Conservation (phyloP, 495 filamentous ascomycete species). For the Penicillium mononematosum region DNA sequence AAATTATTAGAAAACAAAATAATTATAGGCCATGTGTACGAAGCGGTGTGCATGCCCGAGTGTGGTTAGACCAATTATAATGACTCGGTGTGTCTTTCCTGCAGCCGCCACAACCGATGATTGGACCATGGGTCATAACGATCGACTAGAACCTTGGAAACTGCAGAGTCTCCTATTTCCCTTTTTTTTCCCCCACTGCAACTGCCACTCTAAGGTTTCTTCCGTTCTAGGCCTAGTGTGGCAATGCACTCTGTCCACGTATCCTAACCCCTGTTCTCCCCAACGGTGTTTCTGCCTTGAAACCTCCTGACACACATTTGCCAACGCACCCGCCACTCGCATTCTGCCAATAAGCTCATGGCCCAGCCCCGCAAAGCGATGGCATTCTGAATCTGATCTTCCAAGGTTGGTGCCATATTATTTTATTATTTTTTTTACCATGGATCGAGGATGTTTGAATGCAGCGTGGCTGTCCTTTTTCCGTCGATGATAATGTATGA, state of each 20-base stretch:
- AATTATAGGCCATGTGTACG: constrained; percentile 10
- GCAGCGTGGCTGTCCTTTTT: not conserved
- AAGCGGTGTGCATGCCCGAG: constrained; percentile 11
- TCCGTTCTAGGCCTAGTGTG: constrained; percentile 7
- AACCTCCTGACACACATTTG: constrained; percentile 16
- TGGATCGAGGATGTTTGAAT: not conserved
- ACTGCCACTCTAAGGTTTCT: not conserved
- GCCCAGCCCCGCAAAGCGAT: constrained; percentile 9
- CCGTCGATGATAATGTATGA: not conserved
- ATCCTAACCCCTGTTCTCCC: constrained; percentile 4
- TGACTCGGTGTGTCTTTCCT: not conserved
- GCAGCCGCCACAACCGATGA: constrained; percentile 12
- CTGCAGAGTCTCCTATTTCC: constrained; percentile 6
- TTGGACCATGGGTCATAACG: constrained; percentile 7
- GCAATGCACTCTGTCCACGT: constrained; percentile 13
- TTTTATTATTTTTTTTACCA: not conserved
- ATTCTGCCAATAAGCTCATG: not conserved
- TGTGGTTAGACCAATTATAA: constrained; percentile 4
- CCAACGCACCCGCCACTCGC: constrained; percentile 5
- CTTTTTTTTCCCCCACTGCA: no score
- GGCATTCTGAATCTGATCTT: not conserved
- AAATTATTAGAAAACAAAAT: not conserved
- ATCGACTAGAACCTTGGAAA: constrained; percentile 2
- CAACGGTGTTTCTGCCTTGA: constrained; percentile 8
- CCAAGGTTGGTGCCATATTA: not conserved